Base-by-base conservation (phyloP, 768 basidiomycete genomes). In the Auricularia sp. region DNA sequence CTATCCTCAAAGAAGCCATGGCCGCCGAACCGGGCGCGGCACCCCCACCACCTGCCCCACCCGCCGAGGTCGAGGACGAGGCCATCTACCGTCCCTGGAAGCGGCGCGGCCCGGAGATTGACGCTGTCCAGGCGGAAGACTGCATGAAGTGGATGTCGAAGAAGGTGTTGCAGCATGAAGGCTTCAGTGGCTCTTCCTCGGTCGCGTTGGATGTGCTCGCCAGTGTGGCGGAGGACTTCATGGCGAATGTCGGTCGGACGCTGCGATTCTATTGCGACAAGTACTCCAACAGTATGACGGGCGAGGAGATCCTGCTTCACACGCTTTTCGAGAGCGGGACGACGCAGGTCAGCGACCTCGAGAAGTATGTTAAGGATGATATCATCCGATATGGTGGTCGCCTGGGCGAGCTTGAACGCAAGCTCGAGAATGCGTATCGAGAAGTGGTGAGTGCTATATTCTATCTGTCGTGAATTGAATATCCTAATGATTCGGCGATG, bases 221-320 rank as follows among this genome's bases (percentile, higher is more conserved):
- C 0, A 81, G 87, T 53, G 87, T 95, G 7, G 83, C 88, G 0
- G 81, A 87, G 0, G 90, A 95, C 69, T 96, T 91, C 74, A 71
- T 98, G 3, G 72, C 83, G 23, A 96, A 94, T 70, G 84, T 98
- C 53, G 96, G 96, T 2, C 81, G 87, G 58, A 95, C 92, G 14
- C 85, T 98, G 62, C 82, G 87, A 63, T 90, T 87, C 70, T 76
- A 93, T 65, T 80, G 83, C 53, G 94, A 98, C 74, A 91, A 90
- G 71, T 88, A 91, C 74, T 83, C 83, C 1, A 77, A 82, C 60
- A 83, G 81, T 29, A 93, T 98, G 91, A 85, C 87, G 1, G 72
- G 92, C 0, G 93, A 97, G 93, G 93, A 96, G 86, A 95, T 97
- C 39, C 86, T 96, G 43, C 81, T 94, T 1, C 93, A 96, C 72